These are phyloP conservation scores for Akanthomyces uredinophilus DNA, from an alignment of 2,329 filamentous ascomycete species.

Conservation along the genomic window DNA sequence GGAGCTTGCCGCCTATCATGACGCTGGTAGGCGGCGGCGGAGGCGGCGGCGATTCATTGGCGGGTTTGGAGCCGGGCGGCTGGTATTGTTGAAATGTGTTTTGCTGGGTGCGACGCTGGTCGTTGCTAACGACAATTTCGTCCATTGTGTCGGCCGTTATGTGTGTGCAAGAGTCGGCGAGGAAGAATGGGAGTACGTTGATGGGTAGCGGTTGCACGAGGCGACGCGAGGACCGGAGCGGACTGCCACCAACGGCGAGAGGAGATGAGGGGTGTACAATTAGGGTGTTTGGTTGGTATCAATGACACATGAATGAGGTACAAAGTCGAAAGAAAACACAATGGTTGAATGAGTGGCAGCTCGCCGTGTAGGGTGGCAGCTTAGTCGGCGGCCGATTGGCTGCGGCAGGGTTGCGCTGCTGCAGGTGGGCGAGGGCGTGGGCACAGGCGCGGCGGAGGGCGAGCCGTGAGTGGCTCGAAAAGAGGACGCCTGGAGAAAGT, in stretches of 20 bases:
- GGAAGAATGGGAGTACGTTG: constrained; percentile 17
- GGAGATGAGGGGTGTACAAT: neutral
- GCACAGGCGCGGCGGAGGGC: constrained; percentile 7
- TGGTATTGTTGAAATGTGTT: constrained; percentile 26
- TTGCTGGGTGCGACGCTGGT: constrained; percentile 26
- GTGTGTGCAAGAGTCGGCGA: constrained; percentile 18
- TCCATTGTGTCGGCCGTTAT: constrained; percentile 36
- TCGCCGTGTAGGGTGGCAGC: neutral
- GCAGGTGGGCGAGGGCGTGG: neutral
- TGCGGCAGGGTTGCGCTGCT: constrained; percentile 4
- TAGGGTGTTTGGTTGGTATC: neutral
- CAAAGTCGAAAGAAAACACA: neutral
- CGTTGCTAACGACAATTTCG: constrained; percentile 44
- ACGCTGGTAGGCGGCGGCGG: constrained; percentile 13
- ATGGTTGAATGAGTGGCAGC: neutral
- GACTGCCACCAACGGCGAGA: neutral
- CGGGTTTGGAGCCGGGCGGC: constrained; percentile 23
- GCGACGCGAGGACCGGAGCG: neutral
- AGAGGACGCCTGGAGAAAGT: constrained; percentile 16
- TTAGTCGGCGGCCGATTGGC: neutral
- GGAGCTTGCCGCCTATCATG: constrained; percentile 6
- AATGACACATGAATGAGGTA: neutral
- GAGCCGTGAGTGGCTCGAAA: constrained; percentile 18
- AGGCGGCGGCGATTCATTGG: constrained; percentile 25
- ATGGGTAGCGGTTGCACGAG: constrained; percentile 7